Conservation (phyloP, 768 basidiomycete genomes). For the Lentinula aciculospora region DNA sequence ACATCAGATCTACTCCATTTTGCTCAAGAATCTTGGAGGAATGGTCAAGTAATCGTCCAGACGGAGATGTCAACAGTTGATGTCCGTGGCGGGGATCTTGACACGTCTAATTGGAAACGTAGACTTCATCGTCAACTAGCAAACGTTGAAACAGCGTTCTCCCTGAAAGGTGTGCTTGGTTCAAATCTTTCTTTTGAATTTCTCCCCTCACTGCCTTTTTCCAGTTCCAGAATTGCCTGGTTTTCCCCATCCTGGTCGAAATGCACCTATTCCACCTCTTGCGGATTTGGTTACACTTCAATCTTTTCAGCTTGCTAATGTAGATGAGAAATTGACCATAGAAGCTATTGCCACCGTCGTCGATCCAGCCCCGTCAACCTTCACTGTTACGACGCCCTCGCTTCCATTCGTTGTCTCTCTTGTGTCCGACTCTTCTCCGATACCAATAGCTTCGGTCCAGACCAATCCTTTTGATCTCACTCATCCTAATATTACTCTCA, state of each 20-base stretch:
- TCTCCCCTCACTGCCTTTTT: constrained; percentile 3
- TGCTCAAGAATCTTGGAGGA: constrained; percentile 51
- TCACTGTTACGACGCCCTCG: constrained; percentile 47
- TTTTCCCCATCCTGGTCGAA: constrained; percentile 51
- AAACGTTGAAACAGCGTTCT: constrained; percentile 41
- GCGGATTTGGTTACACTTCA: constrained; percentile 56
- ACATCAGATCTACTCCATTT: constrained; percentile 43
- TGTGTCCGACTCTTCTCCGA: constrained; percentile 9
- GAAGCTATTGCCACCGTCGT: constrained; percentile 51
- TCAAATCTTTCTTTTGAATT: background rate
- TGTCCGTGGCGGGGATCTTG: constrained; percentile 46
- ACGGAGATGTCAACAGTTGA: constrained; percentile 35
- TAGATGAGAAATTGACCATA: constrained; percentile 31
- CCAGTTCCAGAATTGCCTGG: constrained; percentile 64
- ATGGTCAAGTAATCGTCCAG: constrained; percentile 39
- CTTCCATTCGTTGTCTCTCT: constrained; percentile 62
- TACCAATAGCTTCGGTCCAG: constrained; percentile 50
- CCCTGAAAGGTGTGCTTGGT: constrained; percentile 45
- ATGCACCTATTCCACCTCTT: constrained; percentile 47
- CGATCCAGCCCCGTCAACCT: constrained; percentile 46
- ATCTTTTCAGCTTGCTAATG: constrained; percentile 37
- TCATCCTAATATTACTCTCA: constrained; percentile 62
- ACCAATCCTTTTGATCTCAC: constrained; percentile 55
- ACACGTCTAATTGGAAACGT: constrained; percentile 43
- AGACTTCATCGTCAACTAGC: constrained; percentile 32